These are phyloP conservation scores for Parasitella parasitica DNA, from an alignment of 371 early-diverging fungal species.

Conservation along the genomic window DNA sequence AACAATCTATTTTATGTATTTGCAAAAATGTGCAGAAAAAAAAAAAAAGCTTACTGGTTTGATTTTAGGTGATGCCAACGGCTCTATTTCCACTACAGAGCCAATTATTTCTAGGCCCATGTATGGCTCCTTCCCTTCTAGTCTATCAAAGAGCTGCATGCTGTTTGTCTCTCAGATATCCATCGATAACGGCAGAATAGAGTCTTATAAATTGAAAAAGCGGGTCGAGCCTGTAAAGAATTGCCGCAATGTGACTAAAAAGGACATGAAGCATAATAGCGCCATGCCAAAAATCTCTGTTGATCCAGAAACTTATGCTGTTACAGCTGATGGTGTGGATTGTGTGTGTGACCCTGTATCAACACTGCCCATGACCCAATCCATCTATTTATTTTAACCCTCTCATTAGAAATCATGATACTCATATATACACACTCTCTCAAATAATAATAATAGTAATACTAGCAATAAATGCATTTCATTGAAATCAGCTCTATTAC, in stretches of 20 bases:
- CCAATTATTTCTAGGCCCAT: constrained; percentile 83
- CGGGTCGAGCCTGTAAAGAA: constrained; percentile 69
- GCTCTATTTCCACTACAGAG: constrained; percentile 80
- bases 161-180: constrained; percentile 83
- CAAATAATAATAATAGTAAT: not conserved
- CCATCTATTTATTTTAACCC: constrained; percentile 70
- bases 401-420: not conserved
- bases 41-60: not conserved
- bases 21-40: not conserved
- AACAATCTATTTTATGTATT: constrained; percentile 3
- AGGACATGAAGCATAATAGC: constrained; percentile 85
- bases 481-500: too few relatives aligned
- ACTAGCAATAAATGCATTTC: not conserved
- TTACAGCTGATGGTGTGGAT: constrained; percentile 73
- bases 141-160: constrained; percentile 56
- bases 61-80: constrained; percentile 76
- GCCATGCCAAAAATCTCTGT: constrained; percentile 74
- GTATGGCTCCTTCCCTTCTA: constrained; percentile 72
- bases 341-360: constrained; percentile 73
- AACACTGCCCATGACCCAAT: constrained; percentile 73
- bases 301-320: constrained; percentile 90
- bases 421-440: not conserved
- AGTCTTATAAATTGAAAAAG: constrained; percentile 68
- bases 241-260: constrained; percentile 76
- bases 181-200: constrained; percentile 53